phyloP scores from a whole-genome alignment of 306 rosid genomes.

The Spatholobus suberectus region DNA sequence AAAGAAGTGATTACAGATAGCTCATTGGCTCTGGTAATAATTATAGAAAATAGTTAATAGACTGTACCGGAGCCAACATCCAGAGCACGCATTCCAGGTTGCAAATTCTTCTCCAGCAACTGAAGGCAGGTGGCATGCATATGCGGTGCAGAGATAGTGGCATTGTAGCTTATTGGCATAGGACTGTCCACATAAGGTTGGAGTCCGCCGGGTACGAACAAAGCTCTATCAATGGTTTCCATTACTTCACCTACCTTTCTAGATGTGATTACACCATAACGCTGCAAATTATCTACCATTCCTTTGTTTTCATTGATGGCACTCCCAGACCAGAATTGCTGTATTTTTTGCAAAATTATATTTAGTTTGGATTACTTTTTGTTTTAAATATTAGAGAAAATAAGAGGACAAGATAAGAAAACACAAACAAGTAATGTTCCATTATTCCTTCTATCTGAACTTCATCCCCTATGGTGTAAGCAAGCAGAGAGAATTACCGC shows the following conservation, averaged over 20 bases:
- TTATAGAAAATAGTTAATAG: background rate
- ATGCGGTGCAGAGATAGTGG: constrained; percentile 97
- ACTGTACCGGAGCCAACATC: constrained; percentile 91
- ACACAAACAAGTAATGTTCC: background rate
- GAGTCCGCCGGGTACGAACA: constrained; percentile 72
- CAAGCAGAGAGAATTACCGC: constrained; percentile 25
- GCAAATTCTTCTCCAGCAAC: constrained; percentile 80
- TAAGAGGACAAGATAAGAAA: background rate
- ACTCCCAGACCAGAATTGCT: constrained; percentile 75
- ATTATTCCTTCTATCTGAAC: background rate
- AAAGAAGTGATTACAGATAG: background rate
- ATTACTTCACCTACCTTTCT: constrained; percentile 72
- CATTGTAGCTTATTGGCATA: constrained; percentile 85
- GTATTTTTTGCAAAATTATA: constrained; percentile 29
- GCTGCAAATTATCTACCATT: constrained; percentile 81
- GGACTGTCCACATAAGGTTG: constrained; percentile 86
- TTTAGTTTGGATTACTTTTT: background rate
- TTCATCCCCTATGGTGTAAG: background rate
- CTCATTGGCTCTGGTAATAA: background rate
- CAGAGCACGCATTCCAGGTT: constrained; percentile 88
- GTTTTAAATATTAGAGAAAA: background rate
- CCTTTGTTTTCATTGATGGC: constrained; percentile 65
- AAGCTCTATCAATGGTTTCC: constrained; percentile 81
- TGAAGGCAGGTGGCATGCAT: constrained; percentile 98
- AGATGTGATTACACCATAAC: constrained; percentile 71